Percentiles rank a stretch among this genome's conserved stretches.
Evolutionary conservation across 148 eudicot species (phyloP).

Genomic region (Drosera capensis): DNA sequence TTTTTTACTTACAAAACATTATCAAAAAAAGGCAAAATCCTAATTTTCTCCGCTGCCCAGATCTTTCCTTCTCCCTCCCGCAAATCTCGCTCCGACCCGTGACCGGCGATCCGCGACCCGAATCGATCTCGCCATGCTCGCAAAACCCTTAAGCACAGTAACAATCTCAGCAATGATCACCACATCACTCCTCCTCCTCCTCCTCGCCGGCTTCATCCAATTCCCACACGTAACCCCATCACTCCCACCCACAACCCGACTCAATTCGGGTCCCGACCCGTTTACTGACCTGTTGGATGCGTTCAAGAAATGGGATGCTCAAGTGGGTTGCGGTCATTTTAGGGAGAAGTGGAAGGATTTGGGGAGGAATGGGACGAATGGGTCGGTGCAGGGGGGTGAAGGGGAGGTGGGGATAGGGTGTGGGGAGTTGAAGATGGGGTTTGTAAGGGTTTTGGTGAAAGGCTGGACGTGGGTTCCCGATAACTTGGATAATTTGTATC

Average conservation of each 20-base stretch:
- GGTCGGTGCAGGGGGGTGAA: slow-evolving; percentile 36
- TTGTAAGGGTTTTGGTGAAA: slow-evolving; percentile 71
- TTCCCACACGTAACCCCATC: slow-evolving; percentile 35
- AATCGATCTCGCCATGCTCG: too few species aligned
- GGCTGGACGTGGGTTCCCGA: slow-evolving; percentile 99
- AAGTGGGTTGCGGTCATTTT: slow-evolving; percentile 56
- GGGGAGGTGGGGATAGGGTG: slow-evolving; percentile 25
- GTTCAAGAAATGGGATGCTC: slow-evolving; percentile 48
- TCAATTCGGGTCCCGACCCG: slow-evolving; percentile 29
- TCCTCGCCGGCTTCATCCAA: slow-evolving; percentile 36
- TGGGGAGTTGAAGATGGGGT: slow-evolving; percentile 34
- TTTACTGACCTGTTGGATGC: slow-evolving; percentile 40
- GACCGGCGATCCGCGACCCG: too few species aligned
- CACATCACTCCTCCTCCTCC: slow-evolving; percentile 30
- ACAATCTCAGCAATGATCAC: slow-evolving; percentile 33
- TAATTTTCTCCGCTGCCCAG: too few species aligned
- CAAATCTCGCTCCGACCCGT: too few species aligned
- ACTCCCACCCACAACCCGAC: slow-evolving; percentile 9
- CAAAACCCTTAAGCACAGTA: slow-evolving; percentile 25
- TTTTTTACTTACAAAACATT: too few species aligned
- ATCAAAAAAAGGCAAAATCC: too few species aligned
- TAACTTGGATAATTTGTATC: slow-evolving; percentile 78
- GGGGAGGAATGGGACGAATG: slow-evolving; percentile 33
- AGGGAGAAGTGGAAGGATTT: slow-evolving; percentile 24
- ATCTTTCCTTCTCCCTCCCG: too few species aligned